Evolutionary conservation across 768 basidiomycete species (phyloP), one percentile per base, ranked within the genome.

Genomic region (Kwoniella shandongensis): DNA sequence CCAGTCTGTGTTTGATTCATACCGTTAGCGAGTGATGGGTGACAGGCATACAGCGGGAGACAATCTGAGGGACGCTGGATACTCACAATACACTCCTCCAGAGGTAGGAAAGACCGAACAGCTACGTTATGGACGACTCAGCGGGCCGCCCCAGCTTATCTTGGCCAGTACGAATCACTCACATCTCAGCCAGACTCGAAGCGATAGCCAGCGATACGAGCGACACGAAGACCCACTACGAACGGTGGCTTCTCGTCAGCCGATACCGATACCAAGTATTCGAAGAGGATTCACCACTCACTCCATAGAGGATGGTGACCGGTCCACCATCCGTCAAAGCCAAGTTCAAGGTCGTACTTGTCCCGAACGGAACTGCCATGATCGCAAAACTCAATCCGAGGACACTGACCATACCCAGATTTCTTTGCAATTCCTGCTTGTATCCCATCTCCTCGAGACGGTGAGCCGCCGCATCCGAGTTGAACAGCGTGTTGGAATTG

Each of bases 1-100:
- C 85, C 85, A 87, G 62, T 86, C 68, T 69, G 41, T 6, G 13
- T 2, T 4, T n/a, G 10, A 26, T 17, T 17, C 12, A 8, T 4
- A 46, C 15, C 17, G 17, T 11, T 4, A 41, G 36, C 38, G 11
- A 27, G 17, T 18, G 36, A 17, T 38, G 4, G 13, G n/a, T 40
- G 7, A 18, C 13, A 6, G 32, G 13, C 13, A 32, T 13, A n/a
- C n/a, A n/a, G 22, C 42, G 18, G 11, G 20, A 27, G 27, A 39
- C 15, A 27, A 22, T n/a, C 4, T 11, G 23, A 45, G 10, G n/a
- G 32, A 36, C 6, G 32, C 32, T 32, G 6, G 32, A 32, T 32
- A 51, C 68, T 51, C 25, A 70, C 71, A 72, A 50, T 72, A 72
- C 4, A 72, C 72, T 35, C 72, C 72, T 3, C 72, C 72, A 17